phyloP scores from a whole-genome alignment of 192 early-diverging fungal genomes.

The Bifiguratus adelaidae region DNA sequence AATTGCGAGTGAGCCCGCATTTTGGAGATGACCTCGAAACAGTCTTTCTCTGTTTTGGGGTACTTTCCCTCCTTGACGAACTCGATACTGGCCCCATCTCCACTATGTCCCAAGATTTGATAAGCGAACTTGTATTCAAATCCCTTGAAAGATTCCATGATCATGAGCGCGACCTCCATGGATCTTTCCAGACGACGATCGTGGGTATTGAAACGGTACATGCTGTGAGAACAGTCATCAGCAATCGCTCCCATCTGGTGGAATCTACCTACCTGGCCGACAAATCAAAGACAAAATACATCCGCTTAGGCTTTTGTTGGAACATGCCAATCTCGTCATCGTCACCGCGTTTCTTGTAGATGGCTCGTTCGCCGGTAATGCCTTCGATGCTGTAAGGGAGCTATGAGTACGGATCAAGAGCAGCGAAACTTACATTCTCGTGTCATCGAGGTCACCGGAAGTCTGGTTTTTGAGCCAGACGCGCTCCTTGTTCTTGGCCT shows the following conservation, averaged over 20 bases:
- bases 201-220: slow-evolving; percentile 55
- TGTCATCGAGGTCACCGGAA: slow-evolving; percentile 73
- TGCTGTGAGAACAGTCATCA: slow-evolving; percentile 20
- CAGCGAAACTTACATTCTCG: slow-evolving; percentile 39
- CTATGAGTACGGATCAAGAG: not conserved
- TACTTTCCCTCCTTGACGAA: slow-evolving; percentile 61
- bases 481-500: slow-evolving; percentile 73
- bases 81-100: slow-evolving; percentile 61
- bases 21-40: slow-evolving; percentile 51
- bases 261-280: slow-evolving; percentile 50
- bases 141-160: slow-evolving; percentile 64
- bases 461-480: slow-evolving; percentile 74
- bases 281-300: slow-evolving; percentile 75
- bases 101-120: slow-evolving; percentile 65
- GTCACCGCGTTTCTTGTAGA: slow-evolving; percentile 76
- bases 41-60: slow-evolving; percentile 71
- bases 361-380: slow-evolving; percentile 61
- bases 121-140: slow-evolving; percentile 77
- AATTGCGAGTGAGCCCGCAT: slow-evolving; percentile 75
- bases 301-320: slow-evolving; percentile 63
- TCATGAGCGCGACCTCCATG: slow-evolving; percentile 51
- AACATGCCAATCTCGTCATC: slow-evolving; percentile 55
- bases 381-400: slow-evolving; percentile 39
- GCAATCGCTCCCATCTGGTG: too few relatives aligned
- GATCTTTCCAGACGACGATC: slow-evolving; percentile 49